These are phyloP conservation scores for Bolboschoenoplectus hybrid DNA, from an alignment of 202 grass and related monocot genomes.

Conservation along the genomic window DNA sequence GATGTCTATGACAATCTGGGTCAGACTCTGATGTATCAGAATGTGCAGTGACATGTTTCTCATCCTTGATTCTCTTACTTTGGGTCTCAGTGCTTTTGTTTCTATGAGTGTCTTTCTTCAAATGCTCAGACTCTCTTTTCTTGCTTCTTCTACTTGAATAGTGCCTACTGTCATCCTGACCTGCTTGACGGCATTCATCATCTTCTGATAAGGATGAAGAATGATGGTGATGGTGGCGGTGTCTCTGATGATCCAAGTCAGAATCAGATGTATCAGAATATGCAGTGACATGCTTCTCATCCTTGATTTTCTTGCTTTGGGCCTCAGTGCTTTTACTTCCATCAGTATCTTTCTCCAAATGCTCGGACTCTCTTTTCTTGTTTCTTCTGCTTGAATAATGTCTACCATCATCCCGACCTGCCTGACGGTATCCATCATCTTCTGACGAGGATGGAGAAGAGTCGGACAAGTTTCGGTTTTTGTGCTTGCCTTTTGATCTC, in stretches of 20 bases:
- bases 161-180: conserved; percentile 31
- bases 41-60: background rate
- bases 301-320: conserved; percentile 19
- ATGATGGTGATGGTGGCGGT: background rate
- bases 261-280: conserved; percentile 16
- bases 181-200: conserved; percentile 37
- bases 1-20: background rate
- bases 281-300: background rate
- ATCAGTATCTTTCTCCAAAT: conserved; percentile 25
- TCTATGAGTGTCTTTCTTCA: conserved; percentile 6
- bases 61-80: conserved; percentile 8
- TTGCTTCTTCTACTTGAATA: conserved; percentile 40
- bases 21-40: conserved; percentile 17
- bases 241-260: background rate
- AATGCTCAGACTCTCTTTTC: conserved; percentile 39
- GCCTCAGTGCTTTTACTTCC: conserved; percentile 11
- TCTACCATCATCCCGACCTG: conserved; percentile 37
- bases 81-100: conserved; percentile 6
- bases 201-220: conserved; percentile 46
- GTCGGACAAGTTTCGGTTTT: conserved; percentile 41
- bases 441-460: conserved; percentile 47
- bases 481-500: conserved; percentile 51
- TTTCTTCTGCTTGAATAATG: conserved; percentile 35
- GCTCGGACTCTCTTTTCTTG: conserved; percentile 41
- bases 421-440: conserved; percentile 40